A percentile compares a stretch with the other conserved stretches of the same genome.
These are phyloP conservation scores for Hypomyces perniciosus DNA, from an alignment of 2,329 filamentous ascomycete species.

Conservation along the genomic window DNA sequence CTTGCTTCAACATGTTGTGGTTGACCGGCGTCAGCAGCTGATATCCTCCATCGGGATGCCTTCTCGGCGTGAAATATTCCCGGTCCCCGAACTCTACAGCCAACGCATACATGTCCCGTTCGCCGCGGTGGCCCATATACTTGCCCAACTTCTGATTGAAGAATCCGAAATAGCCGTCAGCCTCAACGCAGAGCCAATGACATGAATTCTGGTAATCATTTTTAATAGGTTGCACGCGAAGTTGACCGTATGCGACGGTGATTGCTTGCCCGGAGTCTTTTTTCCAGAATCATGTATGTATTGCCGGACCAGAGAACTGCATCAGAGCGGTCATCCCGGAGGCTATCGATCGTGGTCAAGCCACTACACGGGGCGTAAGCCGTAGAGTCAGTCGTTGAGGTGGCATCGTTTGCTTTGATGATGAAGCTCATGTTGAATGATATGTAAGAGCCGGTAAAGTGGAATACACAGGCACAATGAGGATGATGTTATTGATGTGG, in stretches of 20 bases:
- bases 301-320: neutral
- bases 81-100: neutral
- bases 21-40: neutral
- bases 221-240: too few relatives aligned
- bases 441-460: too few relatives aligned
- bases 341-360: too few relatives aligned
- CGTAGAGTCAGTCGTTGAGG: too few relatives aligned
- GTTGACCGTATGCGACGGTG: neutral
- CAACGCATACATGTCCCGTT: neutral
- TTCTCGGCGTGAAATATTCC: neutral
- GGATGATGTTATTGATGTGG: too few relatives aligned
- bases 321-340: neutral
- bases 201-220: too few relatives aligned
- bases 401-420: too few relatives aligned
- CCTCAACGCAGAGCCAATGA: neutral
- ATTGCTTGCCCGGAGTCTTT: neutral
- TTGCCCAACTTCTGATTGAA: neutral
- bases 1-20: too few relatives aligned
- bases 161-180: too few relatives aligned
- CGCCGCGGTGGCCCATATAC: neutral
- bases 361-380: too few relatives aligned
- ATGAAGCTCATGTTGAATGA: too few relatives aligned
- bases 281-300: neutral
- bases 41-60: conserved; percentile 6
- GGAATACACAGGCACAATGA: too few relatives aligned